A percentile compares a stretch with the other conserved stretches of the same genome.
phyloP scores from a whole-genome alignment of 163 green algal species.

The Chlamydomonas reinhardtii region DNA sequence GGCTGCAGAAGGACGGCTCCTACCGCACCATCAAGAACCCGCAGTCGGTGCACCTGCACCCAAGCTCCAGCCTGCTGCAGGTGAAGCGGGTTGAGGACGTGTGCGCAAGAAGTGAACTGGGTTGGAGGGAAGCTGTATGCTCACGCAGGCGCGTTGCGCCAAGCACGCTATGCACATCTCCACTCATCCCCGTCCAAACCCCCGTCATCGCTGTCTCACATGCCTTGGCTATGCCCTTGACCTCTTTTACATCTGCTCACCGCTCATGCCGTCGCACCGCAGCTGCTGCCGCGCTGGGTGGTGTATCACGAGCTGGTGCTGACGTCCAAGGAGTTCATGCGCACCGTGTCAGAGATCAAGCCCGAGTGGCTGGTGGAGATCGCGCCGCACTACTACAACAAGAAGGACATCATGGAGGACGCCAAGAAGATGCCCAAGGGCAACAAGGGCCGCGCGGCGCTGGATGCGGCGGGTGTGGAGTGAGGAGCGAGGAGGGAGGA shows the following conservation, averaged over 20 bases:
- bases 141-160: no score
- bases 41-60: constrained; percentile 93
- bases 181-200: no score
- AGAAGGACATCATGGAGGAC: constrained; percentile 88
- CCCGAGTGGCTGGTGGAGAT: constrained; percentile 97
- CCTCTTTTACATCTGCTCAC: neutral
- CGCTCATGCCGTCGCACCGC: neutral
- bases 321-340: constrained; percentile 98
- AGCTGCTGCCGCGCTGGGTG: constrained; percentile 89
- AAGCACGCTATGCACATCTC: no score
- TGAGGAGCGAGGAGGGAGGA: neutral
- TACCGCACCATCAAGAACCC: constrained; percentile 98
- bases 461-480: constrained; percentile 2
- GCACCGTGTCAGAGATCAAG: constrained; percentile 95
- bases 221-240: no score
- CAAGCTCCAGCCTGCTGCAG: constrained; percentile 83
- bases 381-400: constrained; percentile 93
- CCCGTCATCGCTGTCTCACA: no score
- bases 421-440: constrained; percentile 92
- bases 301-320: constrained; percentile 98
- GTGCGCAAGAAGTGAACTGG: neutral
- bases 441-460: constrained; percentile 68
- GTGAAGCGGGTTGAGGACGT: constrained; percentile 13
- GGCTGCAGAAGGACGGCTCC: constrained; percentile 90
- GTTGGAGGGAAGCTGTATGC: no score